Base-by-base conservation (phyloP, 306 rosid genomes). In the Phaseolus lunatus region DNA sequence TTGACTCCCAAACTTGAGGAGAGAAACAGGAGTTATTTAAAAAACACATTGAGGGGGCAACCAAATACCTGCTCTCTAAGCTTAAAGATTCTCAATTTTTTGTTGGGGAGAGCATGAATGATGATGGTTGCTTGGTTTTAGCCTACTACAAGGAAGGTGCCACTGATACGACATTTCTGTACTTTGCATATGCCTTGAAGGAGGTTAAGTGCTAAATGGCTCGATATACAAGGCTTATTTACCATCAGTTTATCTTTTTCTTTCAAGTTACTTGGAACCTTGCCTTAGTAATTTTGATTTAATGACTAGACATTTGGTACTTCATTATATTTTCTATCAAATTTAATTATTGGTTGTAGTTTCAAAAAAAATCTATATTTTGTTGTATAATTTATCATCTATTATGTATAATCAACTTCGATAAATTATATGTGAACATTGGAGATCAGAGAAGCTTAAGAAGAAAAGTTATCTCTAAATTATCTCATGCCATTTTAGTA, bases 61-160 rank as follows among this genome's bases (percentile, higher is more conserved):
- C 88, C 70, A 92, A 92, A 74, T 92, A 37, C 73, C 83, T 90
- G 74, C 82, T 92, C 73, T 7, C 90, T 7, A 90, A 86, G 93
- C 76, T 90, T 71, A 85, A 78, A 14, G 94, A 92, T 77, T 83
- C 86, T 27, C 97, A 92, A 47, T 92, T 90, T 68, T 92, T 90
- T 44, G 97, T 92, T 6, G 96, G 97, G 61, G 97, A 90, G 87
- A 86, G 97, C 85, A 92, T 92, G 96, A 77, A 70, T 14, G 97
- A 92, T 65, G 97, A 92, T 54, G 78, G 68, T 7, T 8, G 77
- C 39, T 16, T 92, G 71, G 97, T 92, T 50, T 84, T 90, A 16
- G 97, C 97, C 19, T 90, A 89, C 90, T 92, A 90, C 88, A 92
- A 87, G 83, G 96, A 92, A 0, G 96, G 97, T 67, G 94, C 92